phyloP scores from a whole-genome alignment of 2,329 filamentous ascomycete genomes.

The Elsinoe arachidis region DNA sequence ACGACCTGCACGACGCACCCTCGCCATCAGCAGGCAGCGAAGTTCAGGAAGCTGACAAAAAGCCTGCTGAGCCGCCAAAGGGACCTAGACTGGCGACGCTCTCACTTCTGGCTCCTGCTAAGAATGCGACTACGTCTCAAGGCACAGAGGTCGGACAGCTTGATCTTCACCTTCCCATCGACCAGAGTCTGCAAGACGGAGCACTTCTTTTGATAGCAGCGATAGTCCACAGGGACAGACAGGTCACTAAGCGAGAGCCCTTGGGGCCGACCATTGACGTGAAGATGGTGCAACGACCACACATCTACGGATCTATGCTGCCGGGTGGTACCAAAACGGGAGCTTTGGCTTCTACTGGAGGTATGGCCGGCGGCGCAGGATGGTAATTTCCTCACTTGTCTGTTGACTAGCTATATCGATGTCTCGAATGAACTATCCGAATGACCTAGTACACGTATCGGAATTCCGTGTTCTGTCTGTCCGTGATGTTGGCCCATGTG shows the following conservation, averaged over 20 bases:
- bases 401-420: too few species aligned
- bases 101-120: neutral
- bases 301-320: neutral
- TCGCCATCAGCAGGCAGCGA: neutral
- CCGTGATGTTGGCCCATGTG: conserved; percentile 6
- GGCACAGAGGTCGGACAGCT: neutral
- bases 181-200: neutral
- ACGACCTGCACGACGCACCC: neutral
- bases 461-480: conserved; percentile 6
- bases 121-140: neutral
- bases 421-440: too few species aligned
- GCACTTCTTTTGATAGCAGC: neutral
- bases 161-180: neutral
- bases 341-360: neutral
- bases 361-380: neutral
- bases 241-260: neutral
- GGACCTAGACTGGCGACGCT: neutral
- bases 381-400: neutral
- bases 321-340: neutral
- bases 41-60: neutral
- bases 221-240: conserved; percentile 3
- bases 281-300: neutral
- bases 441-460: conserved; percentile 1
- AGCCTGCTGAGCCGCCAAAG: neutral
- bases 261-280: conserved; percentile 2